Conservation (phyloP, 2,329 filamentous ascomycete species). For the Lecanosticta acicola region DNA sequence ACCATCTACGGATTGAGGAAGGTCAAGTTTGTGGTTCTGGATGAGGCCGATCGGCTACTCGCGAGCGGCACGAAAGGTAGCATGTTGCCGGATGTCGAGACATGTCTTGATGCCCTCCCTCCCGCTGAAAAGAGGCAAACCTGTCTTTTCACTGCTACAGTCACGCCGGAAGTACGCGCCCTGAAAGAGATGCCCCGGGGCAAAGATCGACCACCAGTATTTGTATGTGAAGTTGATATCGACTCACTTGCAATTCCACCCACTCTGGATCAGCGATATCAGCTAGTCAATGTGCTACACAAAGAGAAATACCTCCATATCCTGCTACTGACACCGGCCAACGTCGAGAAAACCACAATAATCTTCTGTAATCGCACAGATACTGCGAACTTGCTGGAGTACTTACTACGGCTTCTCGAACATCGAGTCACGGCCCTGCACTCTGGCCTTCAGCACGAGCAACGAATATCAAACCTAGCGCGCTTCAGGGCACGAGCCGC, state of each 20-base stretch:
- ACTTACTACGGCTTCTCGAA: slow-evolving; percentile 75
- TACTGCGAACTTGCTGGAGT: slow-evolving; percentile 83
- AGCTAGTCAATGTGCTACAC: slow-evolving; percentile 84
- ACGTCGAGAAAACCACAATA: slow-evolving; percentile 71
- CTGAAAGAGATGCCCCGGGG: slow-evolving; percentile 61
- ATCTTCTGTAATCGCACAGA: slow-evolving; percentile 91
- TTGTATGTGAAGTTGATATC: slow-evolving; percentile 82
- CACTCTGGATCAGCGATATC: slow-evolving; percentile 75
- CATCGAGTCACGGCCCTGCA: slow-evolving; percentile 91
- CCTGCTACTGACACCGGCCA: slow-evolving; percentile 72
- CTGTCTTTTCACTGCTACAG: slow-evolving; percentile 89
- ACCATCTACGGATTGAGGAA: slow-evolving; percentile 76
- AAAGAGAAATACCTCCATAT: slow-evolving; percentile 92
- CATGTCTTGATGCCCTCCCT: slow-evolving; percentile 76
- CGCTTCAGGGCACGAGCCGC: slow-evolving; percentile 87
- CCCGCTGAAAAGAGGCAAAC: slow-evolving; percentile 77
- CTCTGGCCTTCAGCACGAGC: slow-evolving; percentile 75
- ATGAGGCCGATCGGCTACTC: slow-evolving; percentile 89
- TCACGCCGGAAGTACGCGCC: slow-evolving; percentile 85
- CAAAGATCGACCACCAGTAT: slow-evolving; percentile 69
- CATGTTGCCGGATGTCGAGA: slow-evolving; percentile 92
- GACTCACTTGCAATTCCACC: slow-evolving; percentile 67
- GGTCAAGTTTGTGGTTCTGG: slow-evolving; percentile 80
- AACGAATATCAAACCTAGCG: slow-evolving; percentile 80
- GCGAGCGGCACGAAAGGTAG: slow-evolving; percentile 63